Percentiles rank a stretch among this genome's conserved stretches.
Evolutionary conservation across 1,284 basidiomycete genomes (phyloP).

Genomic region (Cystobasidium sp.): DNA sequence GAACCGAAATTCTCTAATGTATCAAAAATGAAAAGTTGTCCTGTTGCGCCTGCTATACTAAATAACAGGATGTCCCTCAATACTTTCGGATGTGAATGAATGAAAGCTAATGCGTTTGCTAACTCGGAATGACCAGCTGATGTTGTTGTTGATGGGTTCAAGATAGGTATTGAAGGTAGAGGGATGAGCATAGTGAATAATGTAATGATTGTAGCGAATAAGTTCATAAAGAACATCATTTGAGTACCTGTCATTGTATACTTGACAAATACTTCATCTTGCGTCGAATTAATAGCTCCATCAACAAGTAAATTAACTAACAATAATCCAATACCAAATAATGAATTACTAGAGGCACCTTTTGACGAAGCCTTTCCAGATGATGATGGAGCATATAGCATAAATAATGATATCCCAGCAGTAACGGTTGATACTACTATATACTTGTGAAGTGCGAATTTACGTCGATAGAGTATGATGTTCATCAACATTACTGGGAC

Average conservation of each 20-base stretch:
- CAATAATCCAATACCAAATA: conserved; percentile 72
- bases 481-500: conserved; percentile 97
- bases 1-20: conserved; percentile 95
- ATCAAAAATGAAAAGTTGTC: conserved; percentile 98
- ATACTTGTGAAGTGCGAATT: conserved; percentile 83
- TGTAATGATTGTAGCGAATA: conserved; percentile 72
- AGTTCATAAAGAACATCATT: conserved; percentile 99
- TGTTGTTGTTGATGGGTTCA: conserved; percentile 63
- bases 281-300: conserved; percentile 94
- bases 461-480: conserved; percentile 72
- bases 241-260: conserved; percentile 87
- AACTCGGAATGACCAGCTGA: conserved; percentile 72
- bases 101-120: conserved; percentile 71
- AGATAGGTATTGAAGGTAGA: conserved; percentile 51
- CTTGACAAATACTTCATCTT: conserved; percentile 89
- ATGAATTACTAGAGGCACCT: conserved; percentile 56
- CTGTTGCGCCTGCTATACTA: conserved; percentile 86
- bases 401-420: conserved; percentile 89
- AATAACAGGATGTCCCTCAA: conserved; percentile 79
- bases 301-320: conserved; percentile 87
- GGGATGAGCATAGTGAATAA: conserved; percentile 50
- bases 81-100: conserved; percentile 78
- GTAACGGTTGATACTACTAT: conserved; percentile 88
- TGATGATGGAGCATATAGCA: conserved; percentile 67
- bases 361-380: conserved; percentile 44